phyloP scores from a whole-genome alignment of 2,329 filamentous ascomycete genomes.

The Chrysoporthe puriensis region DNA sequence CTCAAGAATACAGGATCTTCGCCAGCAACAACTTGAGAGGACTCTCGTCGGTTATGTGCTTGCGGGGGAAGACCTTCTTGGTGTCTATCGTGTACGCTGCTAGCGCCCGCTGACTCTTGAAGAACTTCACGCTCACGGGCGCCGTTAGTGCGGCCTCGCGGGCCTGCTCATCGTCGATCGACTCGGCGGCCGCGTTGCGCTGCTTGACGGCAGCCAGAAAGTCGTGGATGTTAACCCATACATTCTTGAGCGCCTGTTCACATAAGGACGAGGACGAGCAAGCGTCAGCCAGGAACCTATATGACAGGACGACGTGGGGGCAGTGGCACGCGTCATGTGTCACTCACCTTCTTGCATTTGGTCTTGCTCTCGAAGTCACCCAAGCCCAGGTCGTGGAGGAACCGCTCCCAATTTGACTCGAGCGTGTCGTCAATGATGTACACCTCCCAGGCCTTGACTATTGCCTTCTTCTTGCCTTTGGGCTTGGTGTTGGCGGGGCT shows the following conservation, averaged over 20 bases:
- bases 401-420: constrained; percentile 46
- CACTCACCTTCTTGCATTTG: constrained; percentile 48
- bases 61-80: constrained; percentile 50
- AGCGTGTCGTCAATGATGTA: constrained; percentile 38
- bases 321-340: neutral
- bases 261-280: neutral
- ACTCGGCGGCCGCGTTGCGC: neutral
- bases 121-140: constrained; percentile 37
- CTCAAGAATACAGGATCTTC: constrained; percentile 33
- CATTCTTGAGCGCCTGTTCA: constrained; percentile 43
- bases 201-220: constrained; percentile 44
- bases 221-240: constrained; percentile 55
- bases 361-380: constrained; percentile 46
- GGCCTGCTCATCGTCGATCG: neutral
- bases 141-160: neutral
- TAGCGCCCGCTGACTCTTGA: constrained; percentile 40
- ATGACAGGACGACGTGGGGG: neutral
- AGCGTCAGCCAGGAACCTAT: neutral
- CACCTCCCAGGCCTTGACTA: constrained; percentile 32
- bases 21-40: constrained; percentile 45
- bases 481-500: constrained; percentile 17
- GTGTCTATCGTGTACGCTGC: constrained; percentile 41
- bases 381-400: constrained; percentile 48
- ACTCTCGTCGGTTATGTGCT: constrained; percentile 44
- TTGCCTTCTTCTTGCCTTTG: constrained; percentile 29